Conservation (phyloP, 371 early-diverging fungal species). For the Apophysomyces trapeziformis region DNA sequence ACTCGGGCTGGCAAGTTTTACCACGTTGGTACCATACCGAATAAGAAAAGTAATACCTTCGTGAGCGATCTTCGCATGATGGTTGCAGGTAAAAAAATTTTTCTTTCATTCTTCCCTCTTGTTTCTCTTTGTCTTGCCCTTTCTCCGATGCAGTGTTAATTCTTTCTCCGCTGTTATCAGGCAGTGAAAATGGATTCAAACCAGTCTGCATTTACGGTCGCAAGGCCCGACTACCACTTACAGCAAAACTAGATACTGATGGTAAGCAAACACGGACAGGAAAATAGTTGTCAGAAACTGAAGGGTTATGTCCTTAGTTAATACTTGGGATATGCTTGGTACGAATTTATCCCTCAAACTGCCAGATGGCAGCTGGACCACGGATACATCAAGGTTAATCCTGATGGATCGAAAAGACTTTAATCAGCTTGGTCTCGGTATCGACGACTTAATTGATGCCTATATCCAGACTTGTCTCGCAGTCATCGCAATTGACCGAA, state of each 20-base stretch:
- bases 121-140: not conserved
- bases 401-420: constrained; percentile 96
- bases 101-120: not conserved
- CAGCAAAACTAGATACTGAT: constrained; percentile 62
- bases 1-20: constrained; percentile 83
- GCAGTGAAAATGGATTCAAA: constrained; percentile 72
- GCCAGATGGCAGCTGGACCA: constrained; percentile 82
- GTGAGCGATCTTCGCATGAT: constrained; percentile 92
- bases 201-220: constrained; percentile 91
- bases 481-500: constrained; percentile 91
- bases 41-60: constrained; percentile 86
- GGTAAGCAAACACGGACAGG: constrained; percentile 24
- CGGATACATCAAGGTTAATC: constrained; percentile 83
- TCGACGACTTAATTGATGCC: constrained; percentile 93
- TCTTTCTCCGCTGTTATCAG: constrained; percentile 13
- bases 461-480: constrained; percentile 91
- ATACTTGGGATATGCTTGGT: constrained; percentile 94
- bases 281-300: not conserved
- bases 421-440: constrained; percentile 87
- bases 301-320: constrained; percentile 21
- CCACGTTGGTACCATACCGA: constrained; percentile 93
- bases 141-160: not conserved
- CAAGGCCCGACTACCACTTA: constrained; percentile 79
- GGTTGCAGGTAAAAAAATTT: constrained; percentile 68
- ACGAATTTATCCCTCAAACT: constrained; percentile 88